Percentiles rank a stretch among this genome's conserved stretches.
Conservation (phyloP, 1,284 basidiomycete genomes). For the Inonotus obliquus region DNA sequence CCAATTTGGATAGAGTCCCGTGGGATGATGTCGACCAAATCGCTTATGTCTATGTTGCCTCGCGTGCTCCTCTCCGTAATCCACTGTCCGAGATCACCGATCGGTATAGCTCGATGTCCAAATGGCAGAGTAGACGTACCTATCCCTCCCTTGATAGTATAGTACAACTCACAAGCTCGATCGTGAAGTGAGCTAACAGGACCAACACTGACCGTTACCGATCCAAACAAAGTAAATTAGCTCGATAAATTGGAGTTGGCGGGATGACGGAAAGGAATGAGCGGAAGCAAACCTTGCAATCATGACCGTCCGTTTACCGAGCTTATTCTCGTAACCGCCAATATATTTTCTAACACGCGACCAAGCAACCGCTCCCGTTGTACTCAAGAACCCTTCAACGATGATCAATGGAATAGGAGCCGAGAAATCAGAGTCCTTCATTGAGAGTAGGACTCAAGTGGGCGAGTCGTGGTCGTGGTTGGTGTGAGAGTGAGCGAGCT, state of each 20-base stretch:
- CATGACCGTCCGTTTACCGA: slow-evolving; percentile 27
- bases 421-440: background rate
- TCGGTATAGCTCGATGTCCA: background rate
- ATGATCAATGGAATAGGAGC: slow-evolving; percentile 41
- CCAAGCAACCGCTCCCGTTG: slow-evolving; percentile 39
- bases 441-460: background rate
- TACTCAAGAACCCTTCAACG: slow-evolving; percentile 51
- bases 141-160: slow-evolving; percentile 44
- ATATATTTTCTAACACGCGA: slow-evolving; percentile 37
- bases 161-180: slow-evolving; percentile 54
- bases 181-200: slow-evolving; percentile 54
- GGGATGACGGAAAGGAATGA: background rate
- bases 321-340: slow-evolving; percentile 24
- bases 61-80: slow-evolving; percentile 39
- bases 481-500: background rate
- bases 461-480: background rate
- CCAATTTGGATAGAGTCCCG: slow-evolving; percentile 47
- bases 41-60: slow-evolving; percentile 34
- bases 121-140: slow-evolving; percentile 28
- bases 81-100: slow-evolving; percentile 26
- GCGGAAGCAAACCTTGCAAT: slow-evolving; percentile 34
- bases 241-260: too few relatives aligned
- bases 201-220: slow-evolving; percentile 35
- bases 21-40: slow-evolving; percentile 37
- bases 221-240: background rate